A percentile compares a stretch with the other conserved stretches of the same genome.
Conservation (phyloP, 2,329 filamentous ascomycete genomes). For the Akanthomyces uredinophilus region DNA sequence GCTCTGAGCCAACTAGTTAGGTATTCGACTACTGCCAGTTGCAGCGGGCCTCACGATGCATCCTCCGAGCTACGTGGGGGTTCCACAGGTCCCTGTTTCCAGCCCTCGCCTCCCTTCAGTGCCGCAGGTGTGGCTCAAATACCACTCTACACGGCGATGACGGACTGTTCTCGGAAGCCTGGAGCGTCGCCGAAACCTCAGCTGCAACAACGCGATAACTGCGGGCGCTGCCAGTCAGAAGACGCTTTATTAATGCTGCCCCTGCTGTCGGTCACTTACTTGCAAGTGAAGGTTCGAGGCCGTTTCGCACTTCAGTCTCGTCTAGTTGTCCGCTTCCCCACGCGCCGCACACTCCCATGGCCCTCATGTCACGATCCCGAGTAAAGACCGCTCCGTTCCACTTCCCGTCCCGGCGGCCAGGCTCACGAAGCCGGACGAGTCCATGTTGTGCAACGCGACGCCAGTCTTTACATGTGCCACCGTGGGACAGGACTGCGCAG, state of each 20-base stretch:
- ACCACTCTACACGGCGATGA: constrained; percentile 8
- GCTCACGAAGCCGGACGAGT: background rate
- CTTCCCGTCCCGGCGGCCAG: background rate
- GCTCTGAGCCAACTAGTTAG: background rate
- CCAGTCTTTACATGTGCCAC: background rate
- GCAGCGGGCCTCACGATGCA: background rate
- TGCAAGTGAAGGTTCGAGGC: background rate
- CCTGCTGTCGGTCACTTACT: too few relatives aligned
- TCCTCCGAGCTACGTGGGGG: background rate
- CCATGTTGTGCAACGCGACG: background rate
- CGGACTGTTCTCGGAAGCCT: background rate
- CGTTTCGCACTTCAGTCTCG: background rate
- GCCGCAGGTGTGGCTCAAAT: background rate
- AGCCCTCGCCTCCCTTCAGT: background rate
- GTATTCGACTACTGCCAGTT: background rate
- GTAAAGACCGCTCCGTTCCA: constrained; percentile 2
- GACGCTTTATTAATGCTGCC: background rate
- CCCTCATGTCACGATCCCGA: constrained; percentile 3
- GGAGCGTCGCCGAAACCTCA: background rate
- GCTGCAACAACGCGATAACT: background rate
- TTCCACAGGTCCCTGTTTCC: background rate
- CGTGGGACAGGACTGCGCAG: background rate
- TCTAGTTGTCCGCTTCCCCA: background rate
- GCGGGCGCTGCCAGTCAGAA: background rate
- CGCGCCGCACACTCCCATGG: background rate